These are phyloP conservation scores for Zanthoxylum bungeanum DNA, from an alignment of 345 rosid species.

Conservation along the genomic window DNA sequence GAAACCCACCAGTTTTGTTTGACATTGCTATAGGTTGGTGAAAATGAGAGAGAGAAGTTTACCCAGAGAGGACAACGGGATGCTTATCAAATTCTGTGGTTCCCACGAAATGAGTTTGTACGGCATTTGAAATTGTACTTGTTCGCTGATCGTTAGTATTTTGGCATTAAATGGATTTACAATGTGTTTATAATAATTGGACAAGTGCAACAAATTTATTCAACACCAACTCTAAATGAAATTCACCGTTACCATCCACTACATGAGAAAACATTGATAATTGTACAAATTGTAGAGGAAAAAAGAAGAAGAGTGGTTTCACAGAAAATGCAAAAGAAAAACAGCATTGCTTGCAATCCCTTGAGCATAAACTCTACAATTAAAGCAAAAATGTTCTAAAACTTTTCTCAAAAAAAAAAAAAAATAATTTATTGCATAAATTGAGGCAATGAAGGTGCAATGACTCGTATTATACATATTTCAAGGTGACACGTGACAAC, in stretches of 20 bases:
- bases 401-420: no score
- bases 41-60: slow-evolving; percentile 22
- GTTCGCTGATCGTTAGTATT: no score
- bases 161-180: neutral
- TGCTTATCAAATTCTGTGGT: slow-evolving; percentile 59
- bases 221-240: neutral
- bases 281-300: neutral
- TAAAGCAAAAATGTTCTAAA: slow-evolving; percentile 74
- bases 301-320: slow-evolving; percentile 21
- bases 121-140: slow-evolving; percentile 68
- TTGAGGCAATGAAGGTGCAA: no score
- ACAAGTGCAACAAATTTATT: neutral
- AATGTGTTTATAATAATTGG: neutral
- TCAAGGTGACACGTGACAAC: no score
- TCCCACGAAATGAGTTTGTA: slow-evolving; percentile 68
- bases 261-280: slow-evolving; percentile 14
- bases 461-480: no score
- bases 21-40: neutral
- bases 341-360: slow-evolving; percentile 19
- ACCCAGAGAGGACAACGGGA: slow-evolving; percentile 81
- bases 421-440: no score
- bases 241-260: slow-evolving; percentile 61
- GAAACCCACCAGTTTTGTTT: neutral
- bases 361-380: slow-evolving; percentile 80
- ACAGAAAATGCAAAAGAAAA: slow-evolving; percentile 4